phyloP scores from a whole-genome alignment of 176 grass and related monocot genomes.

The Eleusine coracana region DNA sequence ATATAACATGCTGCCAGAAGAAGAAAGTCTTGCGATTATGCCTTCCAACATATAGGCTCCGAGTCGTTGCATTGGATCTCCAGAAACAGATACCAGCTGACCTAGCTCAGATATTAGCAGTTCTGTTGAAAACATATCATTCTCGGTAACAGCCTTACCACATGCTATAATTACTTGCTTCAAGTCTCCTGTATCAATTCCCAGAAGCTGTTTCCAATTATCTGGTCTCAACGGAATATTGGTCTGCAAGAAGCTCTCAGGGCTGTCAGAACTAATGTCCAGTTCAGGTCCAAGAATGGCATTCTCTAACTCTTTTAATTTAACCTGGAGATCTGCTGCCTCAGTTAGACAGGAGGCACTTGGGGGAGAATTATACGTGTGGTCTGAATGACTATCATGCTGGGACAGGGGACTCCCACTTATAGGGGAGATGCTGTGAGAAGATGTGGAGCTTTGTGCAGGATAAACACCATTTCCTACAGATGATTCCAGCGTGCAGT shows the following conservation, averaged over 20 bases:
- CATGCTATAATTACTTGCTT: constrained; percentile 67
- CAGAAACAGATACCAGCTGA: constrained; percentile 67
- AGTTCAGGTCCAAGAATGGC: constrained; percentile 76
- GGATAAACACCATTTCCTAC: constrained; percentile 51
- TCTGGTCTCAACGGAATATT: constrained; percentile 33
- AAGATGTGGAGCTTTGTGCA: constrained; percentile 67
- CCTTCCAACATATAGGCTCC: constrained; percentile 82
- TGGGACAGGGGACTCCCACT: constrained; percentile 74
- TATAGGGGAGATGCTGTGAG: constrained; percentile 48
- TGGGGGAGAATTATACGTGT: constrained; percentile 60
- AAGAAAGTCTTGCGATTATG: constrained; percentile 67
- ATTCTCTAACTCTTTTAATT: constrained; percentile 72
- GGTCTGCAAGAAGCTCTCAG: constrained; percentile 43
- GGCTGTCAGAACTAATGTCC: constrained; percentile 49
- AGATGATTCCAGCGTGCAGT: constrained; percentile 86
- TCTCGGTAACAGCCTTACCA: constrained; percentile 61
- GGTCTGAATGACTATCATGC: constrained; percentile 65
- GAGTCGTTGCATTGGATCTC: constrained; percentile 68
- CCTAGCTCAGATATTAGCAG: constrained; percentile 62
- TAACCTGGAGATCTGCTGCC: constrained; percentile 63
- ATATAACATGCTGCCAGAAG: constrained; percentile 70
- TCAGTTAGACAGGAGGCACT: constrained; percentile 77
- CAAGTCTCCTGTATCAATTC: constrained; percentile 64
- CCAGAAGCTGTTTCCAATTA: constrained; percentile 69
- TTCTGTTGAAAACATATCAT: constrained; percentile 48